phyloP scores from a whole-genome alignment of 1,139 yeast species.

The Geotrichum histeridarum region DNA sequence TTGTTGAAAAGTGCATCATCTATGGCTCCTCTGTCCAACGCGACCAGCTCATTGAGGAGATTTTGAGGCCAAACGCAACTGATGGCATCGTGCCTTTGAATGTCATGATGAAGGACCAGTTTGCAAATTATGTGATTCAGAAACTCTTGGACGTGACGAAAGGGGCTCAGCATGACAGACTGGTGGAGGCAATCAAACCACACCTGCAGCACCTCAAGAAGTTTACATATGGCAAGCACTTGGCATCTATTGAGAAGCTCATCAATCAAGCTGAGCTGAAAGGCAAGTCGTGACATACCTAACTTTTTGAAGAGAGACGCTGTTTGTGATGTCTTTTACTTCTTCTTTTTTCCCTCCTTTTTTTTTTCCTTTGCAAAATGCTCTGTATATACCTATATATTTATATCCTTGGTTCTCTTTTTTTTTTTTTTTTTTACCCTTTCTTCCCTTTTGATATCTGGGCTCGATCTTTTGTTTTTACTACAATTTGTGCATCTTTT shows the following conservation, averaged over 20 bases:
- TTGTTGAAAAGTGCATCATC: slow-evolving; percentile 87
- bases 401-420: not conserved
- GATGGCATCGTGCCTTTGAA: slow-evolving; percentile 37
- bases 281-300: not conserved
- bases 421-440: no score
- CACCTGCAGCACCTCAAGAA: slow-evolving; percentile 40
- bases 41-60: slow-evolving; percentile 55
- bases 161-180: slow-evolving; percentile 46
- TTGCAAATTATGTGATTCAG: slow-evolving; percentile 94
- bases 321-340: not conserved
- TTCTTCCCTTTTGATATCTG: not conserved
- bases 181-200: slow-evolving; percentile 40
- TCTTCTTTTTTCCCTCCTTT: not conserved
- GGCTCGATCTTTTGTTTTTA: not conserved
- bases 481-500: not conserved
- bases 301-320: not conserved
- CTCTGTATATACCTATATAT: not conserved
- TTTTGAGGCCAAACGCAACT: slow-evolving; percentile 45
- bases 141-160: slow-evolving; percentile 80
- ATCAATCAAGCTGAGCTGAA: slow-evolving; percentile 34
- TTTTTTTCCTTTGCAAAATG: not conserved
- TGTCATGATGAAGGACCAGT: slow-evolving; percentile 94
- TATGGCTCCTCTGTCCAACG: slow-evolving; percentile 64
- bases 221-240: slow-evolving; percentile 63
- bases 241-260: slow-evolving; percentile 83